A percentile compares a stretch with the other conserved stretches of the same genome.
Evolutionary conservation across 495 filamentous ascomycete species (phyloP).

Genomic region (Neurospora sp.): DNA sequence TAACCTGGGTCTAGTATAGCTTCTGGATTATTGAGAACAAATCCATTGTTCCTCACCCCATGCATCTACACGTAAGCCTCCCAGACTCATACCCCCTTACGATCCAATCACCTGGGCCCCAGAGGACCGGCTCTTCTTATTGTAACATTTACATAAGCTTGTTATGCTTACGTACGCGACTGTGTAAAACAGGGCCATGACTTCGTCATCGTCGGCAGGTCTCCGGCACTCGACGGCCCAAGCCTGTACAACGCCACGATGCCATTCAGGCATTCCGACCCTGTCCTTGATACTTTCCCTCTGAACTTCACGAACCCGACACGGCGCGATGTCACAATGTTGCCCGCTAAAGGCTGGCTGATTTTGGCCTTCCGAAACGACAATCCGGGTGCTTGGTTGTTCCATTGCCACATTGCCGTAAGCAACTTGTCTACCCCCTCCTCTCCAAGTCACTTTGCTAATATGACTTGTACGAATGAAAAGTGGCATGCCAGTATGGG

Average conservation of each 20-base stretch:
- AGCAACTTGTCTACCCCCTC: neutral
- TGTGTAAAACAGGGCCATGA: constrained; percentile 21
- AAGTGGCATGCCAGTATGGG: constrained; percentile 32
- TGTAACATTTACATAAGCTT: constrained; percentile 11
- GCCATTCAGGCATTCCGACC: constrained; percentile 15
- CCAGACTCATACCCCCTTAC: constrained; percentile 6
- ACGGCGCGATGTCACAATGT: constrained; percentile 26
- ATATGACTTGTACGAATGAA: neutral
- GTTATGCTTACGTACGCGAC: constrained; percentile 29
- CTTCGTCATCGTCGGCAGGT: constrained; percentile 22
- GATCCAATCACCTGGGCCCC: neutral
- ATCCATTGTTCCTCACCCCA: constrained; percentile 31
- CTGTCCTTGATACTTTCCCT: constrained; percentile 6
- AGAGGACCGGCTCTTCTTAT: neutral
- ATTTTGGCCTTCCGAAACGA: constrained; percentile 39
- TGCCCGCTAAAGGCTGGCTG: constrained; percentile 34
- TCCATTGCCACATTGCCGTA: constrained; percentile 43
- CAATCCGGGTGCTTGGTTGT: constrained; percentile 44
- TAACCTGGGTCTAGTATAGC: constrained; percentile 2
- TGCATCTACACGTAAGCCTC: constrained; percentile 38
- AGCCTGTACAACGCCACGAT: constrained; percentile 26
- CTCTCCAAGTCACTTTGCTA: neutral
- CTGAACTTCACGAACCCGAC: constrained; percentile 27
- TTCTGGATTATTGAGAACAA: constrained; percentile 25
- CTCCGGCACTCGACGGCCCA: constrained; percentile 23